phyloP scores from a whole-genome alignment of 257 asterid genomes.

The Paulownia fortunei region DNA sequence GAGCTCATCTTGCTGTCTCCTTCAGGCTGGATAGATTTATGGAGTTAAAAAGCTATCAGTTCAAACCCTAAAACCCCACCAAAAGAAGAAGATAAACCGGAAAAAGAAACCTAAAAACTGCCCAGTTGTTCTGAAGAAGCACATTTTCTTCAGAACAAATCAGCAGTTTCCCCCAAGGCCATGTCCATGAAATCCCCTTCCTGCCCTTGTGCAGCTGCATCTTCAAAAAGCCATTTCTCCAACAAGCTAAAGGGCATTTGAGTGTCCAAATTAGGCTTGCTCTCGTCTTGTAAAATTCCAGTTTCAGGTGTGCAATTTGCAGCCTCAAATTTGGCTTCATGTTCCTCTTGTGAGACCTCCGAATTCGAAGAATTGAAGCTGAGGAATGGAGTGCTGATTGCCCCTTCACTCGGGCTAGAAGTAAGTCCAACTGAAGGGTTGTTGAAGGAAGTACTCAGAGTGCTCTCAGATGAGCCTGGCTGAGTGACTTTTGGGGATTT shows the following conservation, averaged over 20 bases:
- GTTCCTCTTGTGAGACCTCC: slow-evolving; percentile 17
- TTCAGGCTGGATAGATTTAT: neutral
- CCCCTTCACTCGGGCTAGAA: slow-evolving; percentile 70
- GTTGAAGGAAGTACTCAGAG: slow-evolving; percentile 37
- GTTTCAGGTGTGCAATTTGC: neutral
- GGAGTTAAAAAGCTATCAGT: neutral
- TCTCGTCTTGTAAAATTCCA: slow-evolving; percentile 29
- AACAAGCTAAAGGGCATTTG: slow-evolving; percentile 52
- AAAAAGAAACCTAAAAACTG: slow-evolving; percentile 35
- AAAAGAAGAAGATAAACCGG: too few species aligned
- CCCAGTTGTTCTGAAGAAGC: slow-evolving; percentile 52
- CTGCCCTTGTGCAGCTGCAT: slow-evolving; percentile 56
- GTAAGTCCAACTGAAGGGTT: slow-evolving; percentile 43
- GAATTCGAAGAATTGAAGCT: slow-evolving; percentile 53
- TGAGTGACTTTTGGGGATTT: slow-evolving; percentile 37
- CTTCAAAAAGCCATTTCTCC: slow-evolving; percentile 74
- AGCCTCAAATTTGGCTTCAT: slow-evolving; percentile 27
- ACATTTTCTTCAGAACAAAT: slow-evolving; percentile 65
- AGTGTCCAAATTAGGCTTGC: slow-evolving; percentile 36
- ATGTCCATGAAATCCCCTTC: slow-evolving; percentile 66
- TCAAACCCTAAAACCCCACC: slow-evolving; percentile 15
- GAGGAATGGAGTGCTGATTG: slow-evolving; percentile 39
- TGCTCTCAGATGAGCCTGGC: slow-evolving; percentile 37
- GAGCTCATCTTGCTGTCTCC: neutral
- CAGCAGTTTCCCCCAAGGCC: slow-evolving; percentile 68